Evolutionary conservation across 1,284 basidiomycete genomes (phyloP), one percentile per base, ranked within the genome.

Genomic region (Cerioporus squamosus): DNA sequence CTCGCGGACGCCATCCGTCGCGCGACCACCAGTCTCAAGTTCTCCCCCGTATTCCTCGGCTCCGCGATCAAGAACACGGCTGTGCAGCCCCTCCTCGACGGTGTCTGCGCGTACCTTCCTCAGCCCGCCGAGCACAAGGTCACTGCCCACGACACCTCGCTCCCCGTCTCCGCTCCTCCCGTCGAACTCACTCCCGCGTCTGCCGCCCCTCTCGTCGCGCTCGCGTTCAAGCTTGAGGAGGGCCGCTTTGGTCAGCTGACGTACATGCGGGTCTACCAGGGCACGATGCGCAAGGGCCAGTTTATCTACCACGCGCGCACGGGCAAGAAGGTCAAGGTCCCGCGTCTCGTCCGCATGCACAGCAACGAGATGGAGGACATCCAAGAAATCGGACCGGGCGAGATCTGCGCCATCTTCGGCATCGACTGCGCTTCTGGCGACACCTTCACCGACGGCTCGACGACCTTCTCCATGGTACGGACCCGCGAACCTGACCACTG

Each of bases 341-440:
- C 97, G 8, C 85, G 97, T 48, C 79, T 99, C 62, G 97, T 98
- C 59, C 85, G 96, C 59, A 98, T 99, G 97, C 97, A 99, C 77
- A 91, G 90, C 73, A 94, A 99, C 70, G 97, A 99, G 77, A 98
- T 99, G 97, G 97, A 99, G 88, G 97, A 99, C 68, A 92, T 99
- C 58, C 91, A 97, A 45, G 85, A 87, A 39, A 93, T 99, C 66
- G 94, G 94, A 0, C 94, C 97, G n/a, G 97, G 97, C 55, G 97
- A 99, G 81, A 99, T 99, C 65, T 99, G 97, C 72, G 97, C 97
- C 53, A 98, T 98, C 78, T 99, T 99, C 68, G 97, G 97, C 70
- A 95, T 99, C 49, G 97, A 99, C 67, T 99, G 97, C 74, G 95
- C 96, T 0, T 95, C 94, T 17, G 97, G 97, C 39, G 97, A 99